Evolutionary conservation across 352 stramenopile genomes (phyloP), one percentile per base, ranked within the genome.

Genomic region (Globisporangium polare): DNA sequence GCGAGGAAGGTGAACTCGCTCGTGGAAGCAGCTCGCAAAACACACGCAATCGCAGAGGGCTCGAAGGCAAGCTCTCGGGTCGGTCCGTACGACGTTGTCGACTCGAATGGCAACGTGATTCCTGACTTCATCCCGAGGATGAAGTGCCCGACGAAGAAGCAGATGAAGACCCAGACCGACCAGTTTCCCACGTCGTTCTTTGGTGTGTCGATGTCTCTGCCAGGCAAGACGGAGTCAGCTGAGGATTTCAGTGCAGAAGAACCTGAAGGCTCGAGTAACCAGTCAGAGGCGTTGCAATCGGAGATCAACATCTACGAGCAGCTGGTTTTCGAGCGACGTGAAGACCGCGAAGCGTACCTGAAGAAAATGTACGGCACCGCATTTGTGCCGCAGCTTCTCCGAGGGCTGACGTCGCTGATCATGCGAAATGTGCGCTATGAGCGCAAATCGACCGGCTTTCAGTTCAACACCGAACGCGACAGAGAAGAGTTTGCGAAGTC

Each of bases 1-100:
- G 71, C 81, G 2, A 78, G 71, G 26, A 86, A 78, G 54, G 58
- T 69, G 4, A 90, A 90, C 39, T 90, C 81, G 29, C 71, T 90
- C 31, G 66, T 80, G 6, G 72, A 68, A 45, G 58, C 37, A 20
- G 60, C 61, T 41, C 45, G 41, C 22, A 52, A 52, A 42, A 35
- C 43, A 5, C 50, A 60, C 2, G 51, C 37, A 63, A 8, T 22
- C 12, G 26, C 39, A 37, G 6, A 27, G 10, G 29, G 53, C 20
- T 67, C 65, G 27, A 66, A 66, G 42, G 43, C 63, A 13, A 55
- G 26, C 47, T 6, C 10, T 29, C 22, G 22, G 27, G 39, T 10
- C 2, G 63, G 63, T 29, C 56, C 53, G 20, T 72, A 72, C 42
- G 63, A 55, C 20, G 13, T 71, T 29, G 24, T 67, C 2, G 55